Evolutionary conservation across 441 rosid genomes (phyloP).

Genomic region (Eugenia klotzschiana): DNA sequence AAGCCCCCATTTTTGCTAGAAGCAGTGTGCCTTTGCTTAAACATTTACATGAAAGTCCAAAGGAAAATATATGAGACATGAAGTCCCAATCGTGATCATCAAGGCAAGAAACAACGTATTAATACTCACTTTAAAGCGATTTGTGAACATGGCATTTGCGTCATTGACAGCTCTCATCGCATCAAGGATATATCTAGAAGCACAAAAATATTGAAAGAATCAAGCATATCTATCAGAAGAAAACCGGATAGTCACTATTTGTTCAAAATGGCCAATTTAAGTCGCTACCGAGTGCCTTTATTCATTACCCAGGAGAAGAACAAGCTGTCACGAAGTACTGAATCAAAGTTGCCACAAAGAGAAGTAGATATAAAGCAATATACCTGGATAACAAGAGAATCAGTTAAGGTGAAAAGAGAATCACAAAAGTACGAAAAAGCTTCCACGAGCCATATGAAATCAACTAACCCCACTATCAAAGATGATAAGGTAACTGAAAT

Average conservation of each 20-base stretch:
- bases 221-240: background rate
- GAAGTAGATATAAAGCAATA: background rate
- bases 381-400: background rate
- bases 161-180: constrained; percentile 3
- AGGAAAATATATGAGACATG: background rate
- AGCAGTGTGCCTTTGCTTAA: constrained; percentile 6
- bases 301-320: constrained; percentile 11
- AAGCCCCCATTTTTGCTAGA: constrained; percentile 4
- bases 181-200: constrained; percentile 9
- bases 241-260: background rate
- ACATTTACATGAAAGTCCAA: background rate
- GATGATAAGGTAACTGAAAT: background rate
- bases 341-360: constrained; percentile 2
- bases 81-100: background rate
- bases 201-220: background rate
- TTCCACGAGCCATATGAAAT: background rate
- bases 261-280: background rate
- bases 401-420: background rate
- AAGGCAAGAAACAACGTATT: background rate
- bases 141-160: background rate
- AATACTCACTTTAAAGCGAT: background rate
- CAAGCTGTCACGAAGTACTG: constrained; percentile 9
- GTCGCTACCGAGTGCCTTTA: background rate
- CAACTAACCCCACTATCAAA: background rate
- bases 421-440: background rate